Evolutionary conservation across 805 yeast genomes (phyloP).

Genomic region (Komagataella kurtzmanii): DNA sequence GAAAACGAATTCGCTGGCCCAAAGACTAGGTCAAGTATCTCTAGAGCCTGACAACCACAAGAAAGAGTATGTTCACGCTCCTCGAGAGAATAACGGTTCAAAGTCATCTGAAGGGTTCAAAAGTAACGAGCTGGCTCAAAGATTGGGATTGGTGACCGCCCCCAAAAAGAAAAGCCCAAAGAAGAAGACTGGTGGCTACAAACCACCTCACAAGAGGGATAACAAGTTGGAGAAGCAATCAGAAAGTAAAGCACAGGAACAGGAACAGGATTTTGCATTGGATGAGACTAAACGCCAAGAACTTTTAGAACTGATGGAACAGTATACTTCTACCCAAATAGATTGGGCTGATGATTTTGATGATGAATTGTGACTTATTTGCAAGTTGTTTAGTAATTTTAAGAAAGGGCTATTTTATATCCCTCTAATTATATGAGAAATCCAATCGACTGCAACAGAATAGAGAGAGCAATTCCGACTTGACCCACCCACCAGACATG

Average conservation of each 20-base stretch:
- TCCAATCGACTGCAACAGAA: conserved; percentile 21
- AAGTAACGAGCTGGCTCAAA: background rate
- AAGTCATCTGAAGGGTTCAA: background rate
- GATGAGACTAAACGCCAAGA: background rate
- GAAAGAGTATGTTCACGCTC: background rate
- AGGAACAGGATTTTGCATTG: background rate
- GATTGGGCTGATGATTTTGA: background rate
- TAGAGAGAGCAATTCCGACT: conserved; percentile 28
- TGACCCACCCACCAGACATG: conserved; percentile 95
- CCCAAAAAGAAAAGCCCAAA: background rate
- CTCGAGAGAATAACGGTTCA: background rate
- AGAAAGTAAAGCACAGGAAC: background rate
- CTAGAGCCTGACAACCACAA: background rate
- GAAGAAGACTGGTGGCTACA: background rate
- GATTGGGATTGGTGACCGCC: background rate
- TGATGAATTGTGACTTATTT: background rate
- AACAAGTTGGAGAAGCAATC: background rate
- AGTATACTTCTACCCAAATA: background rate
- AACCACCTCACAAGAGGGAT: background rate
- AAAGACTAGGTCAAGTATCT: background rate
- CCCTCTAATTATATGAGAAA: background rate
- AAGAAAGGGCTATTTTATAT: background rate
- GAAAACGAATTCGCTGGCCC: background rate
- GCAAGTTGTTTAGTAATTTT: background rate
- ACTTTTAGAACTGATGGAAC: background rate